A percentile compares a stretch with the other conserved stretches of the same genome.
Conservation (phyloP, 768 basidiomycete species). For the Auricularia sp. region DNA sequence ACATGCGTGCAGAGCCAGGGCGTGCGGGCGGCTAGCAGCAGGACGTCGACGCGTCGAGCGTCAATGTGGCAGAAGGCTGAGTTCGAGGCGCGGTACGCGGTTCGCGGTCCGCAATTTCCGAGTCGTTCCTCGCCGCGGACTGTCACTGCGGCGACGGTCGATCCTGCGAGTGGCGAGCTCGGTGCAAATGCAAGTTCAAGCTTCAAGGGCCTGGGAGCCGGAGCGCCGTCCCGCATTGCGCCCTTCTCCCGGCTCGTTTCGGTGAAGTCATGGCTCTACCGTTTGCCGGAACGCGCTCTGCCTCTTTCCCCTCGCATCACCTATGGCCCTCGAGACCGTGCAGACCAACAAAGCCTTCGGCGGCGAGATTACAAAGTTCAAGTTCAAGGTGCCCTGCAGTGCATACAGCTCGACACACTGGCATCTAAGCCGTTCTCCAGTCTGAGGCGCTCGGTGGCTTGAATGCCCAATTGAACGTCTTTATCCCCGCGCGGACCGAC, state of each 20-base stretch:
- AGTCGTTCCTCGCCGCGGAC: too few species aligned
- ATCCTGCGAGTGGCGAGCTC: too few species aligned
- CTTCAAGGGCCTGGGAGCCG: too few species aligned
- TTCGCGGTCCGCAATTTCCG: too few species aligned
- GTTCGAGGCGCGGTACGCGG: too few species aligned
- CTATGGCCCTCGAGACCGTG: constrained; percentile 48
- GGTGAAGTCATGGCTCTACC: too few species aligned
- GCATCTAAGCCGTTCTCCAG: constrained; percentile 27
- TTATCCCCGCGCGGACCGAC: constrained; percentile 56
- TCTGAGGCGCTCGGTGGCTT: constrained; percentile 61
- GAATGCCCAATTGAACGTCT: constrained; percentile 77
- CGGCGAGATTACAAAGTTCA: constrained; percentile 79
- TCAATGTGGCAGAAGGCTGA: too few species aligned
- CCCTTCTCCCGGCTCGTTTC: too few species aligned
- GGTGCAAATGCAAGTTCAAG: too few species aligned
- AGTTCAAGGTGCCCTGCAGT: constrained; percentile 50
- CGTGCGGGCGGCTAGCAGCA: background rate
- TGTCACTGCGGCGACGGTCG: too few species aligned
- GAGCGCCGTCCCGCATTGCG: too few species aligned
- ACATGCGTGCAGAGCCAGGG: background rate
- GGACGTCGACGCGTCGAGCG: background rate
- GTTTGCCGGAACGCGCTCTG: too few species aligned
- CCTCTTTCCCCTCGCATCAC: background rate
- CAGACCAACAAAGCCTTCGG: constrained; percentile 72
- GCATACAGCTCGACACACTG: background rate